A percentile compares a stretch with the other conserved stretches of the same genome.
These are phyloP conservation scores for Bifiguratus adelaidae DNA, from an alignment of 192 early-diverging fungal genomes.

Conservation along the genomic window DNA sequence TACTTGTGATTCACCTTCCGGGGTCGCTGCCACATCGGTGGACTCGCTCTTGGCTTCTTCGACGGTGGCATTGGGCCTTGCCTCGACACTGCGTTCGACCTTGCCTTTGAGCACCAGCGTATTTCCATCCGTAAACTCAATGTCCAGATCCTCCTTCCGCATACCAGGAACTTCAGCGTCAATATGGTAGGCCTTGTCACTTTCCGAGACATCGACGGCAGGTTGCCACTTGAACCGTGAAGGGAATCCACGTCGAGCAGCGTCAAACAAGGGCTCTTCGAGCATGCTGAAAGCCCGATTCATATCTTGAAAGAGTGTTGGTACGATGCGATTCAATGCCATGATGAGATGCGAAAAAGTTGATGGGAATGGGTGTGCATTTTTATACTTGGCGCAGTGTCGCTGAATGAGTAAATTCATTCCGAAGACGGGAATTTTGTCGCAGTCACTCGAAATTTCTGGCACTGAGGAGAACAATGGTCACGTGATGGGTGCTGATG, in stretches of 20 bases:
- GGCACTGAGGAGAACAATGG: no score
- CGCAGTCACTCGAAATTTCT: no score
- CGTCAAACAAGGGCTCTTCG: neutral
- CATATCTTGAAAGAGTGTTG: neutral
- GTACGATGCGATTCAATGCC: neutral
- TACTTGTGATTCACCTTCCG: neutral
- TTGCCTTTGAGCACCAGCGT: slow-evolving; percentile 33
- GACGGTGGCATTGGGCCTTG: neutral
- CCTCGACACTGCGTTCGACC: slow-evolving; percentile 6
- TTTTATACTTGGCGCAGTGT: no score
- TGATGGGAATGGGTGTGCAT: no score
- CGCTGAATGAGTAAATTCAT: no score
- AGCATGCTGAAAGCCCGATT: neutral
- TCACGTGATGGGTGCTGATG: no score
- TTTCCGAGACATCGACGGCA: slow-evolving; percentile 34
- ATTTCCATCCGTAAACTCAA: slow-evolving; percentile 28
- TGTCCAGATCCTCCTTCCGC: slow-evolving; percentile 38
- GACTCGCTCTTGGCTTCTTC: neutral
- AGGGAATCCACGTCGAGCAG: neutral
- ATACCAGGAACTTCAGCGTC: slow-evolving; percentile 52
- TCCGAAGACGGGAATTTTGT: no score
- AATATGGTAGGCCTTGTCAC: slow-evolving; percentile 28
- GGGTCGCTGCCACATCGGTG: neutral
- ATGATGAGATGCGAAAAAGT: no score
- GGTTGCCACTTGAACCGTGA: slow-evolving; percentile 1